Conservation (phyloP, 2,329 filamentous ascomycete species). For the Exophiala aquamarina region DNA sequence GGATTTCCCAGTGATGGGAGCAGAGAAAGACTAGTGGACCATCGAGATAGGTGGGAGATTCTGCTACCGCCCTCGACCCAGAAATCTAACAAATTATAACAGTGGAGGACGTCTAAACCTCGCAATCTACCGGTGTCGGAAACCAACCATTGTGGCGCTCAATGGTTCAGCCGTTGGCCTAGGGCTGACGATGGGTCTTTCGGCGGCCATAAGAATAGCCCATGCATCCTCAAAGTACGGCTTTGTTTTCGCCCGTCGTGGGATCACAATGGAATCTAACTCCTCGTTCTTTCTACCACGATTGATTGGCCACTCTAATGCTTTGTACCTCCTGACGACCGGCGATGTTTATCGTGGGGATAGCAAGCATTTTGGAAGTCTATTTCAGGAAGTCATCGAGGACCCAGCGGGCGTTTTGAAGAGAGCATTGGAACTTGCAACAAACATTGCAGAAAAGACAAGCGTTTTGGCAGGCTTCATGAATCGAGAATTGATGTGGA, state of each 20-base stretch:
- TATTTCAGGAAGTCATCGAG: slow-evolving; percentile 68
- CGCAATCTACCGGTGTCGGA: slow-evolving; percentile 58
- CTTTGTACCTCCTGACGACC: slow-evolving; percentile 65
- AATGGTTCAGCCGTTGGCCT: slow-evolving; percentile 63
- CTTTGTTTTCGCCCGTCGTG: slow-evolving; percentile 69
- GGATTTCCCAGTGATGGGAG: slow-evolving; percentile 46
- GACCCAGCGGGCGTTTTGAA: slow-evolving; percentile 59
- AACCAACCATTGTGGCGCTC: slow-evolving; percentile 59
- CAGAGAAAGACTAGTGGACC: slow-evolving; percentile 45
- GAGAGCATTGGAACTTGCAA: slow-evolving; percentile 64
- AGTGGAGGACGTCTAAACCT: slow-evolving; percentile 47
- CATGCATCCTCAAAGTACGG: slow-evolving; percentile 59
- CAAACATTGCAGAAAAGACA: slow-evolving; percentile 65
- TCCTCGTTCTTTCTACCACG: slow-evolving; percentile 68
- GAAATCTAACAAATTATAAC: not conserved
- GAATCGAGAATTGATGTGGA: slow-evolving; percentile 20
- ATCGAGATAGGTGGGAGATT: slow-evolving; percentile 52
- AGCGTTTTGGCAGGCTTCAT: slow-evolving; percentile 43
- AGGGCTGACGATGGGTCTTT: slow-evolving; percentile 61
- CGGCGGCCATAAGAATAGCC: slow-evolving; percentile 52
- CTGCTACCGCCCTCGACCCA: not conserved
- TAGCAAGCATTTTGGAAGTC: slow-evolving; percentile 49
- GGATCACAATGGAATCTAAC: slow-evolving; percentile 68
- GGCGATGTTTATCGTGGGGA: slow-evolving; percentile 59
- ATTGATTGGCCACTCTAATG: slow-evolving; percentile 62